Conservation (phyloP, 805 yeast genomes). For the Candida yuanshanica region DNA sequence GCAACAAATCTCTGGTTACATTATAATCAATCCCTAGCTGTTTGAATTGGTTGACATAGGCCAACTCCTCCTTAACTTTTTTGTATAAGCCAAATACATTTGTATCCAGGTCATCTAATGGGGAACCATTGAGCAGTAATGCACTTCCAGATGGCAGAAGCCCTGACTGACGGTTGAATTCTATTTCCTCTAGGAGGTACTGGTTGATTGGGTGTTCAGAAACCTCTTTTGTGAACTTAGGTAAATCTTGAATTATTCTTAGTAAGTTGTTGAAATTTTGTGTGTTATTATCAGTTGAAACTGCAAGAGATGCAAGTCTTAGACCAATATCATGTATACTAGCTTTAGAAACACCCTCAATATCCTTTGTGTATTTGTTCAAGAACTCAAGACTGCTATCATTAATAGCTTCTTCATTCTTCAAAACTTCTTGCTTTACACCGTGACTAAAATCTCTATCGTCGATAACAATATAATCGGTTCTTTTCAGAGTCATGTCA, state of each 20-base stretch:
- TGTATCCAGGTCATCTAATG: constrained; percentile 40
- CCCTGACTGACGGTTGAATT: constrained; percentile 33
- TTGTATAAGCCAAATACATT: constrained; percentile 38
- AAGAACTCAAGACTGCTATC: constrained; percentile 10
- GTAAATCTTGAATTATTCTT: constrained; percentile 44
- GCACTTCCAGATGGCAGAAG: constrained; percentile 38
- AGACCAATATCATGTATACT: constrained; percentile 34
- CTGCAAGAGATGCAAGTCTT: constrained; percentile 32
- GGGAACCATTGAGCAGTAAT: constrained; percentile 66
- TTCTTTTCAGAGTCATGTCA: constrained; percentile 55
- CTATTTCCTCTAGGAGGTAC: constrained; percentile 24
- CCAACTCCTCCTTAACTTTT: constrained; percentile 32
- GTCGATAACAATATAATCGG: constrained; percentile 62
- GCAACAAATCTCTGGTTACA: constrained; percentile 32
- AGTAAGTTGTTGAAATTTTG: constrained; percentile 34
- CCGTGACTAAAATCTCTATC: constrained; percentile 40
- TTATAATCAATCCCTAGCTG: constrained; percentile 29
- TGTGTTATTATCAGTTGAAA: constrained; percentile 18
- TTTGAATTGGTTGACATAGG: constrained; percentile 20
- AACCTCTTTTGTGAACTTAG: constrained; percentile 39
- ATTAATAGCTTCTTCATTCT: constrained; percentile 2
- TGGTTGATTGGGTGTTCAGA: constrained; percentile 15
- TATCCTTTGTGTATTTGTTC: constrained; percentile 23
- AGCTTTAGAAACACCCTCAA: constrained; percentile 26
- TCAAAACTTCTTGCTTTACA: constrained; percentile 22